Base-by-base conservation (phyloP, 352 stramenopile species). In the Globisporangium emineosum region DNA sequence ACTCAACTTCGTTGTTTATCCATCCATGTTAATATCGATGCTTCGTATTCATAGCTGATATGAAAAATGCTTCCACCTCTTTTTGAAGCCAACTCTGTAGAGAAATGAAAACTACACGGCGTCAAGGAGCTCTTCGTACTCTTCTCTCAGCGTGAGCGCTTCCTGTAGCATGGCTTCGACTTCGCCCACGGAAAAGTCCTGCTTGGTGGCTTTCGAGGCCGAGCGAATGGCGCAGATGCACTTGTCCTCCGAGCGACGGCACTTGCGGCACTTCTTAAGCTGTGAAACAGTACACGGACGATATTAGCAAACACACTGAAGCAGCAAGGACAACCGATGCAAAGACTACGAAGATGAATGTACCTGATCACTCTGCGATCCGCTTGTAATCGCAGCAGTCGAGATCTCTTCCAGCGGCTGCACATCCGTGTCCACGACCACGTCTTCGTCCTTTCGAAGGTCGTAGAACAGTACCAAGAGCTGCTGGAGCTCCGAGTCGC, bases 51-150 rank as follows among this genome's bases (percentile, higher is more conserved):
- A n/a, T n/a, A n/a, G n/a, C n/a, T n/a, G n/a, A n/a, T n/a, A n/a
- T n/a, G n/a, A n/a, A n/a, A n/a, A n/a, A n/a, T n/a, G n/a, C n/a
- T n/a, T n/a, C n/a, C n/a, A n/a, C n/a, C 17, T 47, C 17, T 47
- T 47, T 7, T 21, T 7, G 12, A 47, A 47, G 40, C 40, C 6
- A 47, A 23, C 40, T 5, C 10, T 37, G 5, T 21, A 6, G n/a
- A n/a, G 2, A 23, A 1, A 21, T 13, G 17, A 23, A 21, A 12
- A 32, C 40, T 47, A 47, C 17, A 47, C 17, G 6, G 73, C 60
- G n/a, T 88, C 73, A 19, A 90, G 62, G n/a, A 92, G 66, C 49
- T 92, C 79, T 43, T 90, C 80, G 40, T 90, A 87, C 37, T 89
- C 76, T 19, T 92, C 78, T 21, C 81, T 79, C 53, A 92, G 50